phyloP scores from a whole-genome alignment of 1,284 basidiomycete genomes.

The Heterobasidion occidentale region DNA sequence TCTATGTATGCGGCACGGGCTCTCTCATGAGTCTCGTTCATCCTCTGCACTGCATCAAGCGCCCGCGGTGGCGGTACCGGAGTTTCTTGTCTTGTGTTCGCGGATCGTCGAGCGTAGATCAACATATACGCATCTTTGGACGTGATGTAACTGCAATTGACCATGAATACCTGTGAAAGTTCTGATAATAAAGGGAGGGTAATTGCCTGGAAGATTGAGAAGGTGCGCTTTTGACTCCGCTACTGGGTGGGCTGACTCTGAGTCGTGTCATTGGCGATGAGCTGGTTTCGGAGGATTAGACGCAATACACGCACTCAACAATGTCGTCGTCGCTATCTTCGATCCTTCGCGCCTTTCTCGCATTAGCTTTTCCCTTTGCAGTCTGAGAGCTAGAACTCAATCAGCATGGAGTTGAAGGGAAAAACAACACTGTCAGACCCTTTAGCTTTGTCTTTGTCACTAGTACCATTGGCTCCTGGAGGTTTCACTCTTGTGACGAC shows the following conservation, averaged over 20 bases:
- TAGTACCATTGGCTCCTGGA: conserved; percentile 34
- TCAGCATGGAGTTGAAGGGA: background rate
- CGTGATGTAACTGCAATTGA: conserved; percentile 21
- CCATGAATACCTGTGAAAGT: background rate
- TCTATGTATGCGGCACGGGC: conserved; percentile 6
- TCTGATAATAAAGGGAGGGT: background rate
- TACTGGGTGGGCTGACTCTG: background rate
- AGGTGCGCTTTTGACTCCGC: background rate
- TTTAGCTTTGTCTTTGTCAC: conserved; percentile 12
- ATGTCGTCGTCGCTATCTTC: conserved; percentile 58
- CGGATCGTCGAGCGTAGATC: conserved; percentile 56
- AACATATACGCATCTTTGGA: conserved; percentile 92
- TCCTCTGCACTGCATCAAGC: conserved; percentile 7
- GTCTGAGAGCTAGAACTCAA: background rate
- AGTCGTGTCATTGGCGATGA: background rate
- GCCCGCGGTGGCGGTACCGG: conserved; percentile 10
- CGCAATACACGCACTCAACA: conserved; percentile 23
- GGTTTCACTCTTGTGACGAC: conserved; percentile 52
- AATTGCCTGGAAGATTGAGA: conserved; percentile 12
- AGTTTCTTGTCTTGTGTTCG: background rate
- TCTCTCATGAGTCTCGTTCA: conserved; percentile 9
- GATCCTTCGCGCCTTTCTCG: conserved; percentile 38
- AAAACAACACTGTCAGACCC: conserved; percentile 3
- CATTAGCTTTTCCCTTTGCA: conserved; percentile 13
- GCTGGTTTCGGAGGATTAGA: too few species aligned